Base-by-base conservation (phyloP, 257 asterid species). In the Solanum gandarillasii region DNA sequence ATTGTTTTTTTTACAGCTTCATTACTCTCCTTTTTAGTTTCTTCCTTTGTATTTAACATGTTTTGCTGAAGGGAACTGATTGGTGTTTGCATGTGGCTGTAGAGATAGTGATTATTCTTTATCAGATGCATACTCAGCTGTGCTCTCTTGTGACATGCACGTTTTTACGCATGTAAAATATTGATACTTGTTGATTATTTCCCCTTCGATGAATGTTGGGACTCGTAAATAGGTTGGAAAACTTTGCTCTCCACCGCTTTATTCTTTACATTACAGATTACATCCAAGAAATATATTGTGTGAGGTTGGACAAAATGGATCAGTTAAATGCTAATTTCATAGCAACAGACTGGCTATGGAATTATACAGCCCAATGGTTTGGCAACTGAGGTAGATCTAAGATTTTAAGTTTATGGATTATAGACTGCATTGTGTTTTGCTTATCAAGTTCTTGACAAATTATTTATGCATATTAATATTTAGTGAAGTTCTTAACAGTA, bases 81-180 rank as follows among this genome's bases (percentile, higher is more conserved):
- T 78, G 65, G 43, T 25, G 29, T 83, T 87, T 87, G 75, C 76
- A 75, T 86, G 65, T 39, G 88, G 89, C 75, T 87, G 84, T 88
- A 78, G 62, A 72, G 71, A 46, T 21, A 25, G 83, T 72, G 82
- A 86, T 71, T 62, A 72, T 71, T 71, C 43, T 35, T 58, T 68
- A 55, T 70, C 43, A 83, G 70, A 82, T 84, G 83, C 62, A 52
- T 39, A 29, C 18, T 18, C 25, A 46, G 43, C 70, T 46, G 11
- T 48, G 31, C 43, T 82, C 70, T 82, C 18, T 48, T 46, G 36
- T 81, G 85, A 29, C 38, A 10, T 79, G 67, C 39, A 81, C 4
- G 3, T 46, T 41, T 81, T 81, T 46, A 23, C n/a, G 36, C 36
- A 27, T 78, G 38, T 78, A n/a, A 41, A 78, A 39, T 13, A 10